These are phyloP conservation scores for Barbarea vulgaris DNA, from an alignment of 345 rosid genomes.

Conservation along the genomic window DNA sequence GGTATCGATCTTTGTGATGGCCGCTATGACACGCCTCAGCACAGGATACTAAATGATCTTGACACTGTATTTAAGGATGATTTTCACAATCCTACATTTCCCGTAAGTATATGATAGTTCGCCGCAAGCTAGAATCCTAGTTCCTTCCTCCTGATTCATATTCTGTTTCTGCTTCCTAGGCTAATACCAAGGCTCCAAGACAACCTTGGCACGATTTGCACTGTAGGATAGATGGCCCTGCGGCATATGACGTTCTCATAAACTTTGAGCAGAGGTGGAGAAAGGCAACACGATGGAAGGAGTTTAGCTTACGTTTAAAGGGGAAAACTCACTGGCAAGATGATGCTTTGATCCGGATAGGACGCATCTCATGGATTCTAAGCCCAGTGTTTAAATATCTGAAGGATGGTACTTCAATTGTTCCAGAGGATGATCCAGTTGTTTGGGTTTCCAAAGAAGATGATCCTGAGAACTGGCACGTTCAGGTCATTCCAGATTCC, in stretches of 20 bases:
- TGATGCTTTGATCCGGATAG: constrained; percentile 79
- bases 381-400: constrained; percentile 54
- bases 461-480: constrained; percentile 79
- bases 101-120: constrained; percentile 59
- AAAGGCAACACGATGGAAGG: constrained; percentile 78
- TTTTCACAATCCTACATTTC: constrained; percentile 82
- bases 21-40: constrained; percentile 96
- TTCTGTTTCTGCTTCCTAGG: constrained; percentile 44
- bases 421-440: constrained; percentile 57
- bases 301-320: constrained; percentile 62
- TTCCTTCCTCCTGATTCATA: constrained; percentile 6
- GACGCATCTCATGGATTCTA: constrained; percentile 90
- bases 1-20: constrained; percentile 97
- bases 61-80: constrained; percentile 75
- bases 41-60: constrained; percentile 67
- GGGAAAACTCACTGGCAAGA: constrained; percentile 70
- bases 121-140: neutral
- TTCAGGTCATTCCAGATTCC: constrained; percentile 58
- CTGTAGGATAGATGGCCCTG: constrained; percentile 89
- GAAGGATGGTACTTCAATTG: constrained; percentile 47
- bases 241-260: constrained; percentile 91
- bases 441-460: constrained; percentile 59
- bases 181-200: constrained; percentile 76
- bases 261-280: constrained; percentile 99
- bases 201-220: constrained; percentile 99